Evolutionary conservation across 2,329 filamentous ascomycete genomes (phyloP), one percentile per base, ranked within the genome.

Genomic region (Penicillium griseofulvum): DNA sequence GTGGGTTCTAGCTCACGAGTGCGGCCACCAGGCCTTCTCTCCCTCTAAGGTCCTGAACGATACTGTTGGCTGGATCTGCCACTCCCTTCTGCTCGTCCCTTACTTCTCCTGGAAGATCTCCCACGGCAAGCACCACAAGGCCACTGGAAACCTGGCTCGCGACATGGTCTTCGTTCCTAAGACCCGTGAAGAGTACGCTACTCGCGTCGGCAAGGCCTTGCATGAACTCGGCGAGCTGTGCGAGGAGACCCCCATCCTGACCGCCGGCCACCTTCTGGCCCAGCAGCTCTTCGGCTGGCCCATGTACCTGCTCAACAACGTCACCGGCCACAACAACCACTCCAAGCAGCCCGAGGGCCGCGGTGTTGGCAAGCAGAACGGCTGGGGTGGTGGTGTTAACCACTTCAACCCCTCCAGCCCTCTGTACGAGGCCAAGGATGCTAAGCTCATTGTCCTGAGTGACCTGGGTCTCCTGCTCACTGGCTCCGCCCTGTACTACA

Each of bases 101-200:
- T 99, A 97, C 81, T 99, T 97, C 81, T 96, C 91, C 73, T 99
- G 94, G 94, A 96, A 99, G 81, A 92, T 97, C 78, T 96, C 91
- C 64, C 94, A 99, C 80, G 89, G 91, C 81, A 96, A 96, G 86
- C 94, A 99, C 82, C 94, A 99, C 89, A 97, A 97, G 84, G 91
- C 92, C 62, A 99, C 94, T 37, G 94, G 92, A 68, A 86, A 99
- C 82, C 87, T 99, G 79, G 91, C 95, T 78, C 90, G 93, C 65
- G 94, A 99, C 78, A 99, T 99, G 94, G 94, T 97, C 61, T 97
- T 97, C 74, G 82, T 97, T n/a, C 94, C 94, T 57, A 90, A 90
- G 78, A 96, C 91, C 53, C 87, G 92, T 56, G 86, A 94, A 64
- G 79, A 89, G 72, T 92, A 89, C 70, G 90, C 91, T 63, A 82